Evolutionary conservation across 148 eudicot genomes (phyloP).

Genomic region (Nyssa sinensis): DNA sequence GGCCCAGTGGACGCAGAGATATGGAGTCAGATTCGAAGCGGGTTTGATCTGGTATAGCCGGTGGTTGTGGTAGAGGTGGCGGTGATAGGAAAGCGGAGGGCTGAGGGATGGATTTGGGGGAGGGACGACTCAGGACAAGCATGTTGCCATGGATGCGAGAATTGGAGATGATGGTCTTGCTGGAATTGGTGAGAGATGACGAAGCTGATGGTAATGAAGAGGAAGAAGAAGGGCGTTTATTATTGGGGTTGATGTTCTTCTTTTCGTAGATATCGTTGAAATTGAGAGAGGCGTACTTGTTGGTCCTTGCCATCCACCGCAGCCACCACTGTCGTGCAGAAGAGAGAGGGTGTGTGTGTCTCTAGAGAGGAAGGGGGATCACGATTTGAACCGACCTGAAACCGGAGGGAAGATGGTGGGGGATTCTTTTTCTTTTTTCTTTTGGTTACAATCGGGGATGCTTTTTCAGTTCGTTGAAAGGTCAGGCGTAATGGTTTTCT

Average conservation of each 20-base stretch:
- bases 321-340: constrained; percentile 13
- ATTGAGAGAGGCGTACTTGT: constrained; percentile 70
- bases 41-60: constrained; percentile 12
- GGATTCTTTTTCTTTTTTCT: too few relatives aligned
- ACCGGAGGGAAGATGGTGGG: too few relatives aligned
- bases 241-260: neutral
- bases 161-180: constrained; percentile 40
- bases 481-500: too few relatives aligned
- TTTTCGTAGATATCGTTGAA: constrained; percentile 77
- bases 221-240: neutral
- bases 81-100: constrained; percentile 6
- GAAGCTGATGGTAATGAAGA: constrained; percentile 3
- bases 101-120: constrained; percentile 50
- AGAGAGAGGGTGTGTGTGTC: neutral
- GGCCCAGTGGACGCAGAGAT: constrained; percentile 61
- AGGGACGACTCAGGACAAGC: constrained; percentile 67
- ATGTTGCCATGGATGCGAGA: constrained; percentile 65
- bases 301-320: constrained; percentile 73
- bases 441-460: too few relatives aligned
- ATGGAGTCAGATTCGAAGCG: constrained; percentile 26
- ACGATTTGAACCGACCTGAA: neutral
- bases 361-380: neutral
- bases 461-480: too few relatives aligned
- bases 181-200: constrained; percentile 17
- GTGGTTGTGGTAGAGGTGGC: constrained; percentile 2